Conservation (phyloP, 2,329 filamentous ascomycete genomes). For the Aureobasidium sp. region DNA sequence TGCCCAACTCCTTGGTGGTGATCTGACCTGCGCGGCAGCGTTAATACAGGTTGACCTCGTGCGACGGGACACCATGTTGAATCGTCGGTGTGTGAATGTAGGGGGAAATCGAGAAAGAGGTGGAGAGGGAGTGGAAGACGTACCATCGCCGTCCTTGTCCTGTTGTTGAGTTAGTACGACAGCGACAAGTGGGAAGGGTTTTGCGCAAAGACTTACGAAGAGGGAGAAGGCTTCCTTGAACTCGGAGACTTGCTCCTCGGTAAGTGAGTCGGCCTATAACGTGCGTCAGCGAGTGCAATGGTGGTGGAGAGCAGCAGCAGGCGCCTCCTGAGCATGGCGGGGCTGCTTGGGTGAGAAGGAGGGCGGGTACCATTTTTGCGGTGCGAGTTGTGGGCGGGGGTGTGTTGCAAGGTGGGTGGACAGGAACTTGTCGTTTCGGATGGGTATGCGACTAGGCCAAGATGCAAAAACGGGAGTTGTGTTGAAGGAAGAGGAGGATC, state of each 20-base stretch:
- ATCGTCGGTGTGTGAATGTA: neutral
- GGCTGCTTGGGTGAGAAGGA: slow-evolving; percentile 16
- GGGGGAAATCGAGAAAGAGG: neutral
- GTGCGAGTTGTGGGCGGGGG: neutral
- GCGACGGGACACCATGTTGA: slow-evolving; percentile 10
- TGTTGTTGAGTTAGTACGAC: slow-evolving; percentile 19
- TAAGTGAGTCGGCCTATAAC: slow-evolving; percentile 85
- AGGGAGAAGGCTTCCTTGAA: slow-evolving; percentile 99
- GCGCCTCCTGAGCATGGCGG: slow-evolving; percentile 13
- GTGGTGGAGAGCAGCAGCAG: neutral
- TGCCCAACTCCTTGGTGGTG: slow-evolving; percentile 54
- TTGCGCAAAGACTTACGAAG: slow-evolving; percentile 70
- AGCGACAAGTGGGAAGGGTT: neutral
- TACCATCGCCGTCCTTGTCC: slow-evolving; percentile 53
- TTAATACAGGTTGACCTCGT: neutral
- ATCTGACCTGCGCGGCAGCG: slow-evolving; percentile 44
- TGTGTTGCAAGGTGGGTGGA: neutral
- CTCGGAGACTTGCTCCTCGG: slow-evolving; percentile 99
- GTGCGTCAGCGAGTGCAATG: slow-evolving; percentile 14
- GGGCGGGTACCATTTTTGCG: slow-evolving; percentile 20
- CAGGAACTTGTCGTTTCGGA: neutral
- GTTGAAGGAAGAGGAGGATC: neutral
- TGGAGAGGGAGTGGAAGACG: slow-evolving; percentile 17
- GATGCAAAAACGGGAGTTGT: neutral
- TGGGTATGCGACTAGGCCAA: neutral